Conservation (phyloP, 352 stramenopile species). For the Pseudoperonospora humuli region DNA sequence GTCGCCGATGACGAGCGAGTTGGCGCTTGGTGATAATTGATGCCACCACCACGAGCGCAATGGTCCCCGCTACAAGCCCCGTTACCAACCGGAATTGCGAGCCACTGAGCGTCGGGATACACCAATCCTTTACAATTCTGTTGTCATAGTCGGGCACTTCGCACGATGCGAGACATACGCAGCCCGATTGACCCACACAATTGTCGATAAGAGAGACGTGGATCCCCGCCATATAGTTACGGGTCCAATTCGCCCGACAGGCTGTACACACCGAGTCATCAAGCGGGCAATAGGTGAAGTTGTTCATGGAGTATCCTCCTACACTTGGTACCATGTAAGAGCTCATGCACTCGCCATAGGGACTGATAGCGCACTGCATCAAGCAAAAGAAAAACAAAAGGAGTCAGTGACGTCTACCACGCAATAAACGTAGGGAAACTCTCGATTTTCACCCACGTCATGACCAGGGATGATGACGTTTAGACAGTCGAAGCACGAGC, state of each 20-base stretch:
- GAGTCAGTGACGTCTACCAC: too few species aligned
- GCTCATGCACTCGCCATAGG: slow-evolving; percentile 26
- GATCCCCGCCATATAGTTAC: slow-evolving; percentile 1
- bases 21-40: slow-evolving; percentile 18
- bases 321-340: slow-evolving; percentile 14
- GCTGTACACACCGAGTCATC: slow-evolving; percentile 21
- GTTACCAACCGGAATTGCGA: slow-evolving; percentile 24
- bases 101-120: slow-evolving; percentile 14
- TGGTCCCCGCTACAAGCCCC: slow-evolving; percentile 14
- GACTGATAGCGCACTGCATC: slow-evolving; percentile 28
- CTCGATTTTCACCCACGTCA: slow-evolving; percentile 16
- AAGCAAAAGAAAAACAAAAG: background rate
- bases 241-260: slow-evolving; percentile 23
- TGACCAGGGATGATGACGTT: slow-evolving; percentile 24
- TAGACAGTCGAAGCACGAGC: slow-evolving; percentile 30
- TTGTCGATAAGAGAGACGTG: slow-evolving; percentile 10
- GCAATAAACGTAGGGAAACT: background rate
- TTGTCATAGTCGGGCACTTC: slow-evolving; percentile 19
- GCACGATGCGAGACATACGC: slow-evolving; percentile 38
- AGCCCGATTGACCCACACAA: slow-evolving; percentile 30
- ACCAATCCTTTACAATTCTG: slow-evolving; percentile 22
- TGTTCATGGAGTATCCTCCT: slow-evolving; percentile 19
- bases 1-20: slow-evolving; percentile 10
- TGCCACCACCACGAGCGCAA: slow-evolving; percentile 22
- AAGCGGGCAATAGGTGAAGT: slow-evolving; percentile 32